Evolutionary conservation across 2,329 filamentous ascomycete species (phyloP).

Genomic region (Aspergillus eucalypticola): DNA sequence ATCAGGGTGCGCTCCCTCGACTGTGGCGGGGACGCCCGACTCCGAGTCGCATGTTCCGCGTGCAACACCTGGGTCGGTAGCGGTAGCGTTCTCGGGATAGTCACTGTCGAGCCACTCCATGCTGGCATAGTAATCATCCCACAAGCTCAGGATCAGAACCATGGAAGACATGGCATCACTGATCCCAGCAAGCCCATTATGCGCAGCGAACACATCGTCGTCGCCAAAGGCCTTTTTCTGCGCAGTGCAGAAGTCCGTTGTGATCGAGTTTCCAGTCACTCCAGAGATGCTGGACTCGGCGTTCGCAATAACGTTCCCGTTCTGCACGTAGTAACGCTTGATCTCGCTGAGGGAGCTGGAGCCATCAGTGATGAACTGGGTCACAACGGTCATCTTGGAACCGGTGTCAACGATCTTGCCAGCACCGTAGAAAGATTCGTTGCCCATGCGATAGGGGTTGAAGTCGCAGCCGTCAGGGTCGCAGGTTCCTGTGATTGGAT

Average conservation of each 20-base stretch:
- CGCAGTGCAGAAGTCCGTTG: slow-evolving; percentile 56
- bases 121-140: slow-evolving; percentile 66
- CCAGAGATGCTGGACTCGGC: slow-evolving; percentile 48
- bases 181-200: slow-evolving; percentile 59
- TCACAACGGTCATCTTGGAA: slow-evolving; percentile 64
- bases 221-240: slow-evolving; percentile 60
- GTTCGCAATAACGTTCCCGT: slow-evolving; percentile 61
- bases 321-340: slow-evolving; percentile 65
- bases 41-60: slow-evolving; percentile 57
- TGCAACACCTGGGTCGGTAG: slow-evolving; percentile 48
- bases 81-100: slow-evolving; percentile 54
- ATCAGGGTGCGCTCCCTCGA: slow-evolving; percentile 51
- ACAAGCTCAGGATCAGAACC: slow-evolving; percentile 61
- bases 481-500: slow-evolving; percentile 51
- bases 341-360: slow-evolving; percentile 59
- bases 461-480: slow-evolving; percentile 72
- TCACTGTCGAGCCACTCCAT: slow-evolving; percentile 74
- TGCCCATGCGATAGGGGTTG: slow-evolving; percentile 67
- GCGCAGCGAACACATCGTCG: slow-evolving; percentile 52
- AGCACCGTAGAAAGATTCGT: slow-evolving; percentile 63
- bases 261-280: slow-evolving; percentile 56
- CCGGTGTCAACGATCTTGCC: slow-evolving; percentile 60
- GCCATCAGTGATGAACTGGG: slow-evolving; percentile 62
- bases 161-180: slow-evolving; percentile 55
- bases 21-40: slow-evolving; percentile 53